Evolutionary conservation across 2,329 filamentous ascomycete genomes (phyloP), one percentile per base, ranked within the genome.

Genomic region (Diaporthe eres): DNA sequence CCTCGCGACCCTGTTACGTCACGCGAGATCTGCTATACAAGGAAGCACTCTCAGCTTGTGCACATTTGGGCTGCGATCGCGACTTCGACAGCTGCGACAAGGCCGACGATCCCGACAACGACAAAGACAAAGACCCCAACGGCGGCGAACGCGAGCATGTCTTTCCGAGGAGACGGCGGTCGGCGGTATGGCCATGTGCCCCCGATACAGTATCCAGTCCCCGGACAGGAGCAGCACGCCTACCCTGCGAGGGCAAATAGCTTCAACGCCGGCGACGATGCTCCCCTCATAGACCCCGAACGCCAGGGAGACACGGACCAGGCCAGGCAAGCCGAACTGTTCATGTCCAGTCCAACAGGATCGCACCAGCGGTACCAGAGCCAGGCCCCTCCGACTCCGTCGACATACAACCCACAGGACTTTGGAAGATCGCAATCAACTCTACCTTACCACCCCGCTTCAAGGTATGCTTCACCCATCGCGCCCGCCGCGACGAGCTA

Each of bases 211-310:
- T 93, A 93, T 79, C 88, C 90, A 22, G 85, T 90, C 78, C 85
- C 87, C 65, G 83, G 83, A 76, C 86, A 84, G 77, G 83, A 85
- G 58, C 83, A 85, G 76, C 81, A 83, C 65, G 75, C 81, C 51
- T 85, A 86, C 78, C 83, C 86, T 8, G 82, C 81, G 58, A 88
- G 94, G 78, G 89, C 91, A 78, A 89, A 91, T 67, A 96, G 93
- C 86, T 95, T 94, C 86, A 92, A 95, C 83, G 91, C 89, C 79
- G 94, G 93, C 78, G 94, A 97, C 83, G 94, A 96, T 82, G 86
- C 88, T 65, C 85, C 86, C 67, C 90, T 92, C 79, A 87, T 90
- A 79, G 81, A 84, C 71, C 82, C 81, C 78, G 67, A 80, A 75
- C 75, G 77, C 68, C 68, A 78, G 79, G 79, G 83, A 49, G 65